Evolutionary conservation across 345 rosid genomes (phyloP), one percentile per base, ranked within the genome.

Genomic region (Laguncularia racemosa): DNA sequence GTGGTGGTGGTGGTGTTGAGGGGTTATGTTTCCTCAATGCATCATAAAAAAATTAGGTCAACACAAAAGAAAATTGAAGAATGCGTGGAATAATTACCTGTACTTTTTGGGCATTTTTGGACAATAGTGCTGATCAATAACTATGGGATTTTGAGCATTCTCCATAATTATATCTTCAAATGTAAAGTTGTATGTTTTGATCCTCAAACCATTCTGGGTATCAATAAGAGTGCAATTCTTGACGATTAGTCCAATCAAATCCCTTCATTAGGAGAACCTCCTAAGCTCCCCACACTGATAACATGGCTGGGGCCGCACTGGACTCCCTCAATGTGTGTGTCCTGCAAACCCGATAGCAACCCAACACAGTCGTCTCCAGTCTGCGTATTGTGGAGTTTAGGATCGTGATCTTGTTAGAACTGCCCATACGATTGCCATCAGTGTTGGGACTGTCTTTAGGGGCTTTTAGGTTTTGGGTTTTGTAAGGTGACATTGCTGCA

Each of bases 71-170:
- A n/a, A n/a, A n/a, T n/a, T 23, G 28, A 23, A 23, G 28, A 23
- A 23, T 23, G 28, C 0, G 3, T 23, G 5, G n/a, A 23, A 23
- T 23, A 2, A 23, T 23, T 23, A 23, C 28, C 28, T 23, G 28
- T 23, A 3, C 28, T 23, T 23, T 23, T 23, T 23, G 28, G 28
- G 28, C 28, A 23, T 23, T 23, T 23, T 23, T 3, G 28, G 28
- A 23, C 6, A 51, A 51, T 51, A 51, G 6, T 18, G 18, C 54
- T 51, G 54, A 20, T 51, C 54, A 12, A 51, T 51, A 51, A 51
- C 16, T 4, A 51, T 51, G 20, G 54, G 54, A 18, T 51, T 51
- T 16, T 51, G 20, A 5, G 20, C 3, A 20, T 51, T 51, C 16
- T 51, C 18, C 54, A 51, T 51, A 18, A 51, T 12, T 12, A 51